phyloP scores from a whole-genome alignment of 2,329 filamentous ascomycete species.

The Domatiomyces globalis region DNA sequence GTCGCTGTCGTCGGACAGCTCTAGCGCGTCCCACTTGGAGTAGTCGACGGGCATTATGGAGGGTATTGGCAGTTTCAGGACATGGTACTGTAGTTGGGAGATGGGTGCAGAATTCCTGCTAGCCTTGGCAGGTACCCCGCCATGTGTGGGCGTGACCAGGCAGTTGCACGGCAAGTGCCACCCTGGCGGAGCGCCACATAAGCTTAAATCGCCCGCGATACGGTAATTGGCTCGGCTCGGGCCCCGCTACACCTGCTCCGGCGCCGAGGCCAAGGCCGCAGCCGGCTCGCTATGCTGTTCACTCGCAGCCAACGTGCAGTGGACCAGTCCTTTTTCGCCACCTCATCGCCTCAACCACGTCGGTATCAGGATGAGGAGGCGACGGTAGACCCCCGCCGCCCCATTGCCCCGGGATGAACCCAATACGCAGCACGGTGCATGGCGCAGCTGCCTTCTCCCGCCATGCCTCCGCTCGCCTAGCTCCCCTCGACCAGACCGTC shows the following conservation, averaged over 20 bases:
- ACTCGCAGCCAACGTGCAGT: neutral
- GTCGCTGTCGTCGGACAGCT: constrained; percentile 96
- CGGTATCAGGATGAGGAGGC: constrained; percentile 6
- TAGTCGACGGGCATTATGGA: constrained; percentile 46
- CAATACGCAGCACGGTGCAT: constrained; percentile 31
- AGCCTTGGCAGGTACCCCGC: neutral
- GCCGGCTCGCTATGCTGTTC: neutral
- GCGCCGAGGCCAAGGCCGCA: neutral
- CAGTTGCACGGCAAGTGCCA: neutral
- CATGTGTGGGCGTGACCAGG: neutral
- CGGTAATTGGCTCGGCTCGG: too few relatives aligned
- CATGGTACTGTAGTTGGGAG: neutral
- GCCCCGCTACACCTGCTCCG: too few relatives aligned
- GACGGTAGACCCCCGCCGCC: constrained; percentile 1
- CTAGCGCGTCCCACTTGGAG: constrained; percentile 60
- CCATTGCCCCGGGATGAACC: constrained; percentile 15
- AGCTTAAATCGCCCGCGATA: too few relatives aligned
- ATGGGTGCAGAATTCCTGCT: too few relatives aligned
- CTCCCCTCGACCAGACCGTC: constrained; percentile 16
- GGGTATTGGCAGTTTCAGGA: neutral
- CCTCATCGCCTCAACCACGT: neutral
- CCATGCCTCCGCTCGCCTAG: constrained; percentile 8
- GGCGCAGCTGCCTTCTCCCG: constrained; percentile 19
- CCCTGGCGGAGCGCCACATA: neutral
- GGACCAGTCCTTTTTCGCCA: neutral